Base-by-base conservation (phyloP, 352 stramenopile species). In the Saprolegnia parasitica region DNA sequence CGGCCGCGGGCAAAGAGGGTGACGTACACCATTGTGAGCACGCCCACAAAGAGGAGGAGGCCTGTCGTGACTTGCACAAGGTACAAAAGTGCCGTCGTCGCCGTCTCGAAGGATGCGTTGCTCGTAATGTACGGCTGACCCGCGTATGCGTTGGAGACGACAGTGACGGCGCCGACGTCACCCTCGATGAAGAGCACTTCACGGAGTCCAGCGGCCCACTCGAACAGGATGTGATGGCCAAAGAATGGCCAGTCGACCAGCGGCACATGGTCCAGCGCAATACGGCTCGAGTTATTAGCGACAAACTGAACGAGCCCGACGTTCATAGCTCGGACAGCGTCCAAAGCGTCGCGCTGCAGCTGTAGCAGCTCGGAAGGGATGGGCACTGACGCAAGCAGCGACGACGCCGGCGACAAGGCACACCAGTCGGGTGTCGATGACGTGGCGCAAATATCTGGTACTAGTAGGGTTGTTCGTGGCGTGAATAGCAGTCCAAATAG, bases 121-220 rank as follows among this genome's bases (percentile, higher is more conserved):
- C 37, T 24, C 5, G 60, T 16, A 10, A 42, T 6, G 37, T 45
- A 68, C 6, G 0, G 18, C 20, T 61, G 3, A 29, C 26, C 24
- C 21, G 29, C 24, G 47, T 56, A 24, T 4, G 60, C 60, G 29
- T 16, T 56, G 13, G 60, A 67, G 6, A 67, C 4, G 24, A 67
- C 4, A 4, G 24, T 37, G 21, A 54, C 15, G 35, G 42, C 15
- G 9, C 4, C 5, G 5, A 67, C 8, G 20, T 67, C 39, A 11
- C 60, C 60, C 56, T 67, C 60, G 39, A 67, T 32, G 21, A 37
- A 54, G 35, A 67, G 21, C 29, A 57, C 60, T 67, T 67, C 23
- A 11, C 60, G 60, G 8, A 9, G 39, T 4, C 60, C 60, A 24
- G 8, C 20, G 3, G 42, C 39, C 60, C 60, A 67, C 10, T 67